These are phyloP conservation scores for Leccinum boreale DNA, from an alignment of 768 basidiomycete genomes.

Conservation along the genomic window DNA sequence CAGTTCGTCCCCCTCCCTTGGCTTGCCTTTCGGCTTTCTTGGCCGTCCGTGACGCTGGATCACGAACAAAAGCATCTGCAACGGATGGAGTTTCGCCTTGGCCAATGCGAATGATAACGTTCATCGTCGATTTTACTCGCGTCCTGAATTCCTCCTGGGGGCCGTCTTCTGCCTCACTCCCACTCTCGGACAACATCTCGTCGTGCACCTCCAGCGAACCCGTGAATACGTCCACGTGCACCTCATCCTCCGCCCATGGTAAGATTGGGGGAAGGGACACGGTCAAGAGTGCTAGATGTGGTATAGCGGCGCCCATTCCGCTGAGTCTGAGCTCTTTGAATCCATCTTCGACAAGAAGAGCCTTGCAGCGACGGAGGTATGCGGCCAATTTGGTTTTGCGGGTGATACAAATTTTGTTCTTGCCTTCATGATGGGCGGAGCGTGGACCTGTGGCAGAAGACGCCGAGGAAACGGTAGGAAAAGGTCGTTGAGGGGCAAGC, in stretches of 20 bases:
- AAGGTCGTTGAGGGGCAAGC: conserved; percentile 71
- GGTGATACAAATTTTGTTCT: conserved; percentile 76
- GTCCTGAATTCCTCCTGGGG: conserved; percentile 54
- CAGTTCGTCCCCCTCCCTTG: conserved; percentile 8
- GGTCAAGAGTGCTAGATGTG: conserved; percentile 66
- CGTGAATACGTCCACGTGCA: conserved; percentile 59
- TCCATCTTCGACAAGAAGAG: conserved; percentile 70
- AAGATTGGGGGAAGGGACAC: conserved; percentile 71
- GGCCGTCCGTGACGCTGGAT: background rate
- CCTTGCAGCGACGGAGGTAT: conserved; percentile 78
- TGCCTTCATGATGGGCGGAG: conserved; percentile 75
- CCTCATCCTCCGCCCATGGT: conserved; percentile 61
- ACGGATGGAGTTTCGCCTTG: conserved; percentile 45
- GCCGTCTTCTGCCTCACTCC: conserved; percentile 56
- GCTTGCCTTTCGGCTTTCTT: conserved; percentile 6
- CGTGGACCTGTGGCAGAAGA: conserved; percentile 79
- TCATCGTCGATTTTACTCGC: conserved; percentile 68
- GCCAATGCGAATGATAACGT: conserved; percentile 58
- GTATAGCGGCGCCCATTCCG: conserved; percentile 90
- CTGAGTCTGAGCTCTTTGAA: conserved; percentile 72
- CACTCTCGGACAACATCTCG: conserved; percentile 51
- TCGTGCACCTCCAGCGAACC: conserved; percentile 74
- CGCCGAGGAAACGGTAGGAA: conserved; percentile 70
- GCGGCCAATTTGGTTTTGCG: conserved; percentile 69
- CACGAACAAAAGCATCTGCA: conserved; percentile 4